Conservation (phyloP, 108 stramenopile genomes). For the Mayamaea pseudoterrestris region DNA sequence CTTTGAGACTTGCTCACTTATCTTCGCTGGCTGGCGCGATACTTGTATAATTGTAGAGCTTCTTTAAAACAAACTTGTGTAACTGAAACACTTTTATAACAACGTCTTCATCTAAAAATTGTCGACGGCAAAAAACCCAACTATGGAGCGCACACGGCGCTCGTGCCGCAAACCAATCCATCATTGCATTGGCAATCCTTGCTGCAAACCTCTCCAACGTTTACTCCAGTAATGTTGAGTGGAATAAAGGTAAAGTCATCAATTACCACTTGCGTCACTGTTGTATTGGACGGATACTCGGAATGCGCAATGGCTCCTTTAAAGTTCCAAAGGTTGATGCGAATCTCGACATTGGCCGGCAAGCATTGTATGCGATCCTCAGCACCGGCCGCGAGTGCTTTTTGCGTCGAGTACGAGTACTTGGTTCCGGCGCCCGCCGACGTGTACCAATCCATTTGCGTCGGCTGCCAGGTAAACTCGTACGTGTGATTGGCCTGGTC, state of each 20-base stretch:
- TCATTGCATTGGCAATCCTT: constrained; percentile 2
- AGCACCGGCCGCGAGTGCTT: not conserved
- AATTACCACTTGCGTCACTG: not conserved
- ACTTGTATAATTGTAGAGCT: too few species aligned
- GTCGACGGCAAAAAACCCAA: too few species aligned
- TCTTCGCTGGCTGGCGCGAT: too few species aligned
- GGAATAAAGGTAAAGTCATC: not conserved
- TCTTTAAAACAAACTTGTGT: too few species aligned
- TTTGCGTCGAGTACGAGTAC: constrained; percentile 3
- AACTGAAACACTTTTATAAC: too few species aligned
- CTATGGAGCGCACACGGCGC: too few species aligned
- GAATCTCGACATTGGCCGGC: constrained; percentile 1
- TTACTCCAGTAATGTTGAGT: not conserved
- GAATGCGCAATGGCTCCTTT: constrained; percentile 9
- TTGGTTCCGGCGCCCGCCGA: constrained; percentile 1
- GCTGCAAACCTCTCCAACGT: not conserved
- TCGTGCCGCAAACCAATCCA: too few species aligned
- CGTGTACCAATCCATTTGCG: not conserved
- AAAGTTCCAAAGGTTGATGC: constrained; percentile 18
- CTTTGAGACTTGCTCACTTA: too few species aligned
- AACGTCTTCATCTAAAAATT: too few species aligned
- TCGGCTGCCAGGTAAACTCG: constrained; percentile 5
- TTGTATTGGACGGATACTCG: not conserved
- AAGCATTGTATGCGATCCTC: constrained; percentile 7
- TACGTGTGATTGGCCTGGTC: not conserved